These are phyloP conservation scores for Penicillium manginii DNA, from an alignment of 495 filamentous ascomycete genomes.

Conservation along the genomic window DNA sequence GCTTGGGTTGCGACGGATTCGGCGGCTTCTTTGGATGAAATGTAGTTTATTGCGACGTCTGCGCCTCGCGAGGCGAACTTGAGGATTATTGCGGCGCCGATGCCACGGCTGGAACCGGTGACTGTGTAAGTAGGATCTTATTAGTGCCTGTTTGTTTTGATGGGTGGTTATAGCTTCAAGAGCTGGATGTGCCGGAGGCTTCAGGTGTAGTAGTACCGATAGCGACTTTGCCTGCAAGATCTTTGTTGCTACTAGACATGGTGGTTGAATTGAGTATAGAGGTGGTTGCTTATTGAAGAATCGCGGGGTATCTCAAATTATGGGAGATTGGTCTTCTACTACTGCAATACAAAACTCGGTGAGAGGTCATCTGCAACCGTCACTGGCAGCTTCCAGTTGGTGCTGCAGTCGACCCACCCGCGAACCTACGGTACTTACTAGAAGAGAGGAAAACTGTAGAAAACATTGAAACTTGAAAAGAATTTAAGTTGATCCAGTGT, in stretches of 20 bases:
- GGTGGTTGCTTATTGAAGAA: neutral
- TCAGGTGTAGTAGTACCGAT: conserved; percentile 13
- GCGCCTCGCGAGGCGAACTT: conserved; percentile 49
- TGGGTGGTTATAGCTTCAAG: neutral
- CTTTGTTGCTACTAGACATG: conserved; percentile 19
- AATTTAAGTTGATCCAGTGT: conserved; percentile 2
- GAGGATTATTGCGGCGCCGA: conserved; percentile 42
- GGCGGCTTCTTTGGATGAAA: conserved; percentile 37
- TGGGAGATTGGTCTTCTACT: neutral
- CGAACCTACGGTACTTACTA: too few relatives aligned
- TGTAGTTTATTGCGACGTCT: conserved; percentile 44
- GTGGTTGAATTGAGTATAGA: neutral
- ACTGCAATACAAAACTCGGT: conserved; percentile 6
- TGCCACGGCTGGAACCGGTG: conserved; percentile 44
- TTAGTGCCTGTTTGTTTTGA: neutral
- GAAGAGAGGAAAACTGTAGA: neutral
- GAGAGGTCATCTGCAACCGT: neutral
- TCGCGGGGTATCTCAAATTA: conserved; percentile 1
- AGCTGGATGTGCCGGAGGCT: neutral
- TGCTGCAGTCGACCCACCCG: neutral
- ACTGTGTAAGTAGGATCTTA: conserved; percentile 14
- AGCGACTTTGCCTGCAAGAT: conserved; percentile 34
- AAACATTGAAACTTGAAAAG: neutral
- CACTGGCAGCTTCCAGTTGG: neutral
- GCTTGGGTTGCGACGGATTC: conserved; percentile 51